phyloP scores from a whole-genome alignment of 208 protist species.

The Novymonas esmeraldas region DNA sequence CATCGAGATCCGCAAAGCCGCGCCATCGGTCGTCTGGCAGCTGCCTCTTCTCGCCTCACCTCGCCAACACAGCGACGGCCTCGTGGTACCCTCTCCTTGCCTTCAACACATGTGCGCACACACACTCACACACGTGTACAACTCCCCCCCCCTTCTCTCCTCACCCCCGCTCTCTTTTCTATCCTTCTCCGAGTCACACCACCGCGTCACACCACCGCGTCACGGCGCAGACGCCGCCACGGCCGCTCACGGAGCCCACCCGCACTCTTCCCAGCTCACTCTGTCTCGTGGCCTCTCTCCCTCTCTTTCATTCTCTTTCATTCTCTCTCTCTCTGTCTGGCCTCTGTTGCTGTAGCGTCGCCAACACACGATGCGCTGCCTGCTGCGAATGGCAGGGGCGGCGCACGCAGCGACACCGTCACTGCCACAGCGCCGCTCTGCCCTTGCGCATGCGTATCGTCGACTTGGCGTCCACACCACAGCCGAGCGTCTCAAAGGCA shows the following conservation, averaged over 20 bases:
- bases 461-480: constrained; percentile 2
- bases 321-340: neutral
- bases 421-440: neutral
- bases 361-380: neutral
- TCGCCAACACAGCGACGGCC: no score
- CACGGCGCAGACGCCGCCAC: no score
- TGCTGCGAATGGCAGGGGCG: neutral
- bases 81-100: neutral
- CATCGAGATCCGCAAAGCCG: no score
- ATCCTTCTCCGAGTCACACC: neutral
- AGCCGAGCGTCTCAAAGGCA: neutral
- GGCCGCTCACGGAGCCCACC: no score
- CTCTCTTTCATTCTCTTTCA: neutral
- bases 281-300: neutral
- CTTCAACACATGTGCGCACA: no score
- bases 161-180: neutral
- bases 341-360: neutral
- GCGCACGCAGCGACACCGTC: neutral
- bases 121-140: neutral
- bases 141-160: neutral
- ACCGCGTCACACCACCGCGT: neutral
- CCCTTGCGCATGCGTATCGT: neutral
- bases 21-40: no score
- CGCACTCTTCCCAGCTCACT: no score
- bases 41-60: no score